phyloP scores from a whole-genome alignment of 2,329 filamentous ascomycete species.

The Cladosporium colombiae region DNA sequence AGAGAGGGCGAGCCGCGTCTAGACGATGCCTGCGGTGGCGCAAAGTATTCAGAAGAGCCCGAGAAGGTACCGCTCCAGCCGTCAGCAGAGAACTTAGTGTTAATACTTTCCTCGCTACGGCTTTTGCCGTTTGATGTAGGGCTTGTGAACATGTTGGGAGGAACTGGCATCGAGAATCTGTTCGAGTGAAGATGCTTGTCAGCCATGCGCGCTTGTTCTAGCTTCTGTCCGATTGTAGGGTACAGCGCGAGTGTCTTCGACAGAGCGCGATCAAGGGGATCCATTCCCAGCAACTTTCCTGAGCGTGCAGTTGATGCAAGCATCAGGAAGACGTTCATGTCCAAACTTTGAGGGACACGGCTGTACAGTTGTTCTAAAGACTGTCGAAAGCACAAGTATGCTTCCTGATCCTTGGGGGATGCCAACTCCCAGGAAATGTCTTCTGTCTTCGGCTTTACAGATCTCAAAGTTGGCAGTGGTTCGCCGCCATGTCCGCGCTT shows the following conservation, averaged over 20 bases:
- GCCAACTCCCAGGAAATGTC: too few relatives aligned
- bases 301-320: constrained; percentile 27
- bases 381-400: constrained; percentile 5
- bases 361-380: constrained; percentile 16
- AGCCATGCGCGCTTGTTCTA: constrained; percentile 24
- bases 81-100: constrained; percentile 50
- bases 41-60: constrained; percentile 47
- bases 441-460: neutral
- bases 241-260: neutral
- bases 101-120: constrained; percentile 51
- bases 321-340: constrained; percentile 31
- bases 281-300: constrained; percentile 9
- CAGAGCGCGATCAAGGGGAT: neutral
- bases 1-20: constrained; percentile 14
- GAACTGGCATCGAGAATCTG: constrained; percentile 37
- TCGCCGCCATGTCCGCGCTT: neutral
- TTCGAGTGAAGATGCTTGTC: constrained; percentile 24
- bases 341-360: constrained; percentile 23
- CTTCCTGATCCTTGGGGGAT: constrained; percentile 1
- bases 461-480: neutral
- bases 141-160: constrained; percentile 28
- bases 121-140: constrained; percentile 41
- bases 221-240: neutral
- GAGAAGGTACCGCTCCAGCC: constrained; percentile 50
- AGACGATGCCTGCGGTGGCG: constrained; percentile 24